Conservation (phyloP, 164 flowering plant species). For the Vitis amurensis region DNA sequence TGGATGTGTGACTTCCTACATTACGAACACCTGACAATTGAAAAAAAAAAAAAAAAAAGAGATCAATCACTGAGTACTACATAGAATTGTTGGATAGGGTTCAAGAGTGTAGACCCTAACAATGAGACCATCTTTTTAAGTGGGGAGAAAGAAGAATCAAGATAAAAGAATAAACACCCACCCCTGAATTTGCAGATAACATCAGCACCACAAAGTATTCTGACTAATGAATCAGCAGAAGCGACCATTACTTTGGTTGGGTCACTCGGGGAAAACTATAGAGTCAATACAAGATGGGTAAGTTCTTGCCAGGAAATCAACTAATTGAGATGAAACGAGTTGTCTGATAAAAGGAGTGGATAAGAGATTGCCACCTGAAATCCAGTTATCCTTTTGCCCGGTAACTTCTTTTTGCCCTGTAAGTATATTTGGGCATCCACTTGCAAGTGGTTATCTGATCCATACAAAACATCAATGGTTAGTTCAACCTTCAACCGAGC, state of each 20-base stretch:
- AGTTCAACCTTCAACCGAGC: not conserved
- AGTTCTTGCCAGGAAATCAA: slow-evolving; percentile 1
- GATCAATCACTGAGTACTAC: not conserved
- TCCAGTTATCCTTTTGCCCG: slow-evolving; percentile 69
- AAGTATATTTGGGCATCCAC: slow-evolving; percentile 46
- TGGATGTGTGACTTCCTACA: slow-evolving; percentile 51
- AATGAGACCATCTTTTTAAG: not conserved
- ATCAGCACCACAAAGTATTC: slow-evolving; percentile 50
- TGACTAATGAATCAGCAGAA: slow-evolving; percentile 71
- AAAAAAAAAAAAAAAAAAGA: slow-evolving; percentile 2
- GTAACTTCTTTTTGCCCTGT: slow-evolving; percentile 63
- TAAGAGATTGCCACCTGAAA: slow-evolving; percentile 52
- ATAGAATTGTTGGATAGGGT: not conserved
- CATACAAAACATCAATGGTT: slow-evolving; percentile 12
- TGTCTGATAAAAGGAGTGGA: not conserved
- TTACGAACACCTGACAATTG: slow-evolving; percentile 38
- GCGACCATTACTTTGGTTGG: slow-evolving; percentile 60
- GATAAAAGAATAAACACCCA: slow-evolving; percentile 19
- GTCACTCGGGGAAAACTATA: slow-evolving; percentile 72
- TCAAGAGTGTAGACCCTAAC: too few relatives aligned
- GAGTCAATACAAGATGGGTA: not conserved
- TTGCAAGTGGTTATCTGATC: slow-evolving; percentile 56
- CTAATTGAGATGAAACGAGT: not conserved
- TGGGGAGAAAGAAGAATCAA: not conserved
- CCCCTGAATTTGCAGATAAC: slow-evolving; percentile 64